These are phyloP conservation scores for Oryza glaberrima DNA, from an alignment of 176 grass and related monocot species.

Conservation along the genomic window DNA sequence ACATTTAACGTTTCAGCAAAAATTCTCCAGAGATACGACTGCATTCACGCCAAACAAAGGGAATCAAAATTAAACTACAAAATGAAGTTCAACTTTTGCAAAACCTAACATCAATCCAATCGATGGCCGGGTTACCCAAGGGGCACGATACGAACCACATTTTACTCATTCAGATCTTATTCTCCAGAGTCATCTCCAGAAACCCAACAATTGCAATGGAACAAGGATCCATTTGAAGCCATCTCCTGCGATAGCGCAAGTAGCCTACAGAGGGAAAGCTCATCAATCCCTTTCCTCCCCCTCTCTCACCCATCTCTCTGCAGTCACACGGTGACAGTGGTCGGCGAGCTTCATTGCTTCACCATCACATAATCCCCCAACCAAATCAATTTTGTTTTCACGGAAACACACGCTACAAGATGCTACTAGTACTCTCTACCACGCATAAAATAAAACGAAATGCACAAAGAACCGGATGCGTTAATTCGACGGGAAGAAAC, in stretches of 20 bases:
- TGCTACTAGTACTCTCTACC: not conserved
- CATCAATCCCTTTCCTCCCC: not conserved
- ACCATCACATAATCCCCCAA: slow-evolving; percentile 2
- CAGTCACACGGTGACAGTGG: not conserved
- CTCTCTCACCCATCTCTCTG: not conserved
- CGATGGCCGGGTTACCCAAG: not conserved
- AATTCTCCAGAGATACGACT: not conserved
- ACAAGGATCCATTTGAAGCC: not conserved
- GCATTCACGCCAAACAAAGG: slow-evolving; percentile 1
- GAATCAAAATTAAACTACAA: not conserved
- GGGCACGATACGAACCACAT: not conserved
- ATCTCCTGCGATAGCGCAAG: not conserved
- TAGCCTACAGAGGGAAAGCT: not conserved
- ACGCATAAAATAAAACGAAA: not conserved
- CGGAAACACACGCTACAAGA: not conserved
- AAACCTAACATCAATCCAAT: slow-evolving; percentile 4
- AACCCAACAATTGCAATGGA: not conserved
- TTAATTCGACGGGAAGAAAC: not conserved
- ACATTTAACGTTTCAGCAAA: slow-evolving; percentile 10
- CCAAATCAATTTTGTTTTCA: not conserved
- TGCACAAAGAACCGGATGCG: not conserved
- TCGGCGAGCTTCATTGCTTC: slow-evolving; percentile 10
- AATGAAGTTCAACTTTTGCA: not conserved
- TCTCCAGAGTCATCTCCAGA: not conserved
- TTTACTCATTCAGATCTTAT: slow-evolving; percentile 3